phyloP scores from a whole-genome alignment of 306 rosid species.

The Rubus idaeus region DNA sequence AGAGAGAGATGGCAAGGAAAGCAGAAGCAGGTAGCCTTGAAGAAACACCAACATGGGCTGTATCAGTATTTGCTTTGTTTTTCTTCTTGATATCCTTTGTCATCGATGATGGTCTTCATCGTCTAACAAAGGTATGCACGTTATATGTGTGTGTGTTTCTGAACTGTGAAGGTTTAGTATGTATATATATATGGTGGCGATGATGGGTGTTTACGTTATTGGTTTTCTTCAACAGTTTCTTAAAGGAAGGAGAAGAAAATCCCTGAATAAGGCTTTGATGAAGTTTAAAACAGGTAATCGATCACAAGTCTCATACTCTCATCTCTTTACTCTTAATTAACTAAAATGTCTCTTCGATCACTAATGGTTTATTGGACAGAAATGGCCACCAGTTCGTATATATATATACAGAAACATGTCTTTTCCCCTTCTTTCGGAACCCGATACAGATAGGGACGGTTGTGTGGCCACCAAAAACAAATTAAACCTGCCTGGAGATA shows the following conservation, averaged over 20 bases:
- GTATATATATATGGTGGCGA: not conserved
- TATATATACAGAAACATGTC: not conserved
- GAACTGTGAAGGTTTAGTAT: not conserved
- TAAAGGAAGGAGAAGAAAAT: conserved; percentile 40
- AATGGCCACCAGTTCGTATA: not conserved
- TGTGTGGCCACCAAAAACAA: not conserved
- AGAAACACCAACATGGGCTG: conserved; percentile 70
- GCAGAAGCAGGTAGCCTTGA: conserved; percentile 40
- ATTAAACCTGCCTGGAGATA: not conserved
- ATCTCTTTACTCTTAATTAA: too few relatives aligned
- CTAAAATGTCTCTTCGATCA: too few relatives aligned
- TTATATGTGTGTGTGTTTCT: not conserved
- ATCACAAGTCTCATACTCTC: not conserved
- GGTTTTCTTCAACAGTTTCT: conserved; percentile 35
- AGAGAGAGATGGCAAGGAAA: conserved; percentile 21
- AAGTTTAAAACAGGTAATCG: conserved; percentile 55
- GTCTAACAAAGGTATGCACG: conserved; percentile 40
- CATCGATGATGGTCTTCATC: conserved; percentile 52
- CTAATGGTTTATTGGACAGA: too few relatives aligned
- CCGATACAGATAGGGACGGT: not conserved
- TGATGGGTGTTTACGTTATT: not conserved
- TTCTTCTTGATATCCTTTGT: conserved; percentile 39
- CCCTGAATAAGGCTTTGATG: conserved; percentile 46
- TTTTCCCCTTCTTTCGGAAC: not conserved
- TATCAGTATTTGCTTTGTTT: conserved; percentile 42